Evolutionary conservation across 176 grass and related monocot species (phyloP), one percentile per base, ranked within the genome.

Genomic region (Bolboschoenus planiculmis): DNA sequence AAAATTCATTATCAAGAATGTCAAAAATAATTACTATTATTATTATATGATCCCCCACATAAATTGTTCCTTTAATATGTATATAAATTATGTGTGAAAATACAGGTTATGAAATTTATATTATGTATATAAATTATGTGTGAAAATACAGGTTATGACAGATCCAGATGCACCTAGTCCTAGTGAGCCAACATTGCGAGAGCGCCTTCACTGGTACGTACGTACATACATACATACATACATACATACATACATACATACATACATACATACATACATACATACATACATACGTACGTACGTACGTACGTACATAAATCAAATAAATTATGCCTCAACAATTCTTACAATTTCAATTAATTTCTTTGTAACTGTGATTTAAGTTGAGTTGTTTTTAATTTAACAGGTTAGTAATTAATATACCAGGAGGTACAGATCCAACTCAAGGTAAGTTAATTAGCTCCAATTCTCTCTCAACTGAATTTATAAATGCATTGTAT

Each of bases 81-180:
- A n/a, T n/a, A n/a, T n/a, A n/a, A n/a, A n/a, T n/a, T n/a, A n/a
- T n/a, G n/a, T n/a, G n/a, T n/a, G n/a, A n/a, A n/a, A n/a, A n/a
- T n/a, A n/a, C n/a, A 51, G 48, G 11, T 51, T 53, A 53, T 3
- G 8, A 10, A 6, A 18, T 53, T 53, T 53, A 4, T 53, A n/a
- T n/a, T n/a, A n/a, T 3, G 14, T 53, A 18, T 53, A 1, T 3
- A 15, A 53, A 15, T 18, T 30, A 14, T 70, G 65, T 70, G 33
- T 68, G 18, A 10, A 21, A 40, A 70, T 39, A 7, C n/a, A 97
- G 94, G 53, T 97, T 54, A 94, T 97, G 94, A 90, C 90, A 39
- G 94, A 97, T 54, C 94, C 91, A 7, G 94, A 97, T 76, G 94
- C 94, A 18, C 94, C 91, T 6, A 93, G 94, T 57, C 94, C 94